phyloP scores from a whole-genome alignment of 495 filamentous ascomycete species.

The Astrothelium subdiscretum region DNA sequence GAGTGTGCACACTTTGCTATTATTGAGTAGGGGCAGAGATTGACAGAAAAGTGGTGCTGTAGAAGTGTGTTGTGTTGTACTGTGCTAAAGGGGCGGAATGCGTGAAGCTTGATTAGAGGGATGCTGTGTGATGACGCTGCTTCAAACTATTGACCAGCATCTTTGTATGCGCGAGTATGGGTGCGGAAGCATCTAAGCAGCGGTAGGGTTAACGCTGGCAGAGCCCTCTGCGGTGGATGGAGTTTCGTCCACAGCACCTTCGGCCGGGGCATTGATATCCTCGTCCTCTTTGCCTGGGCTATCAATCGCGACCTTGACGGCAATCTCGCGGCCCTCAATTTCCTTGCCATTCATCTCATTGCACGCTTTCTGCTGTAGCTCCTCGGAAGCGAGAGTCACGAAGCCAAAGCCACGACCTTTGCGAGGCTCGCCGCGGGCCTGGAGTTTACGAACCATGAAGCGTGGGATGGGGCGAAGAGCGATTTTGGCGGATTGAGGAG shows the following conservation, averaged over 20 bases:
- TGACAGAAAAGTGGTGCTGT: not conserved
- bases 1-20: not conserved
- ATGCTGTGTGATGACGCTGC: not conserved
- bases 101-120: not conserved
- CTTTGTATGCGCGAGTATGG: not conserved
- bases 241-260: conserved; percentile 16
- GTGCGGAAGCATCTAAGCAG: conserved; percentile 4
- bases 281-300: conserved; percentile 98
- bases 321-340: conserved; percentile 95
- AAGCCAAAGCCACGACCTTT: conserved; percentile 99
- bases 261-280: conserved; percentile 32
- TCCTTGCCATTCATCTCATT: conserved; percentile 98
- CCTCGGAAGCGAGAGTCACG: conserved; percentile 89
- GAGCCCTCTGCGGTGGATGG: conserved; percentile 22
- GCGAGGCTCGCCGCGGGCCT: conserved; percentile 91
- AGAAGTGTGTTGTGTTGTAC: not conserved
- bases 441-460: conserved; percentile 99
- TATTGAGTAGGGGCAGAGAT: not conserved
- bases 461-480: conserved; percentile 95
- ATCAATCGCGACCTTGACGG: conserved; percentile 98
- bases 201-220: conserved; percentile 32
- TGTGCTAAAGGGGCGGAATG: not conserved
- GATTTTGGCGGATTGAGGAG: conserved; percentile 90
- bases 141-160: not conserved
- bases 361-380: conserved; percentile 93